Base-by-base conservation (phyloP, 345 rosid genomes). In the Eutrema yunnanense region DNA sequence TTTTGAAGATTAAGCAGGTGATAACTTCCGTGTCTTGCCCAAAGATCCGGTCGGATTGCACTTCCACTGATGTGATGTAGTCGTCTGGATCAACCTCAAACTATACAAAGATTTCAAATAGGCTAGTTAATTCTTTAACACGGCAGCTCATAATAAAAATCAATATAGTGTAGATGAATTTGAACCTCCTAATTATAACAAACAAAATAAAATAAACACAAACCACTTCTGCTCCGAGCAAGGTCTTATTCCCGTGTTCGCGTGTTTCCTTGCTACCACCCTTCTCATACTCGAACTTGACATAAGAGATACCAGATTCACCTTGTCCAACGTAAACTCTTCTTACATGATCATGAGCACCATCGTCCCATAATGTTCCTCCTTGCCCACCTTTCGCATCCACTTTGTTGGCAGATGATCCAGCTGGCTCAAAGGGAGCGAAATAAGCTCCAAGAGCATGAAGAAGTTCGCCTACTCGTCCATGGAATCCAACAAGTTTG, bases 351-450 rank as follows among this genome's bases (percentile, higher is more conserved):
- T 77, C 81, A 65, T 71, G 72, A 66, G 51, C 77, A 49, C 81
- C 79, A 62, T 77, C 81, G 55, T 77, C 81, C 62, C 67, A 77
- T 6, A 77, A 43, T 22, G 57, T 43, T 60, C 72, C 77, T 32
- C 77, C 77, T 77, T 29, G 14, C 13, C 81, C 81, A 65, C 81
- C 81, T 50, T 71, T 57, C 34, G 81, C 76, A 33, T 77, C 73
- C 29, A 77, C 60, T 65, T 65, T 71, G 65, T 76, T 76, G 34
- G 65, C 60, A 19, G 22, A 0, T 19, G 34, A 3, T 3, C 56
- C 36, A 52, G 14, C 36, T 52, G 34, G 4, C 34, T 27, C 14
- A 52, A 76, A 13, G 32, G 74, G 69, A 50, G 67, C 58, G 50
- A 77, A 71, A 36, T 77, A 77, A 40, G 73, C 76, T 51, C 80